Evolutionary conservation across 257 asterid genomes (phyloP), one percentile per base, ranked within the genome.

Genomic region (Lithospermum erythrorhizon): DNA sequence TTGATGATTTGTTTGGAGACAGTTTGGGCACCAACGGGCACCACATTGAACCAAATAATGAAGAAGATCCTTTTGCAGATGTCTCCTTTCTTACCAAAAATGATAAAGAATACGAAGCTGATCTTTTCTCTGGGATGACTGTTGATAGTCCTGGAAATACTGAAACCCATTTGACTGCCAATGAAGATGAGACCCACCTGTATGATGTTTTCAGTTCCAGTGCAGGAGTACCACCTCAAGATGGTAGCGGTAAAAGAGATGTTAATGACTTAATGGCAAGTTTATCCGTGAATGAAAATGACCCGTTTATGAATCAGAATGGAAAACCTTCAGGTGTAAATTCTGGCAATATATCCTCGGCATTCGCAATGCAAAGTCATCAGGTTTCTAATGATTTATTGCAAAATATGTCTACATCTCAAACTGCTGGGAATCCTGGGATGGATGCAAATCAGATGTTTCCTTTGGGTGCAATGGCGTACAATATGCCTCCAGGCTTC

Each of bases 31-130:
- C 70, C 37, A 65, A 66, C 68, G 76, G 68, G 61, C 68, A 72
- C 68, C 67, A 74, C 61, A 54, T 61, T 35, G 80, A 55, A 65
- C 83, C 73, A 51, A 80, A 76, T 55, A 70, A 68, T 61, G 89
- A 82, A 59, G 95, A 84, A 70, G 99, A 93, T 75, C 97, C 97
- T 58, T 93, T 93, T 73, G 97, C 94, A 21, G 97, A 86, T 73
- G 99, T 93, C 68, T 84, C 95, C 14, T 93, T 93, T 56, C 85
- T 82, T 79, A 71, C 21, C 70, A 65, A 63, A 76, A 75, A 64
- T 72, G 77, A 69, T 61, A 83, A 76, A 62, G 86, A 70, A 70
- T 80, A 72, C 30, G 75, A 61, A 58, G 68, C 73, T 37, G 93
- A 86, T 81, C 66, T 80, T 71, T 86, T 91, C 67, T 84, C 94